Base-by-base conservation (phyloP, 805 yeast genomes). In the Nadsonia fulvescens region DNA sequence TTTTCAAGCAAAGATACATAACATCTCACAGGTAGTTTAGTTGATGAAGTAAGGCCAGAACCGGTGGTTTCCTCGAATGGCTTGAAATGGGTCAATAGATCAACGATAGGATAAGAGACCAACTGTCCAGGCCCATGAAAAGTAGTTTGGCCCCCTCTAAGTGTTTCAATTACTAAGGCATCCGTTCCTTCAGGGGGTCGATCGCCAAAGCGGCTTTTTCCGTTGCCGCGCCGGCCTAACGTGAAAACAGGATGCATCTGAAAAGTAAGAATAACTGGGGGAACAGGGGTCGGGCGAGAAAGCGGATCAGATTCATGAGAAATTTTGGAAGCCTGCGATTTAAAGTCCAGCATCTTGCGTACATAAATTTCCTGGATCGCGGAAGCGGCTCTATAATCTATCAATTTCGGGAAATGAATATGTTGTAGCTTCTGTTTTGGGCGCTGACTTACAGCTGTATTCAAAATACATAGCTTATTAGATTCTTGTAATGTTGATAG, bases 101-200 rank as follows among this genome's bases (percentile, higher is more conserved):
- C 83, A 15, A 77, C 28, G 1, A 89, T 61, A 7, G 89, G 71
- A 43, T 86, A 89, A 4, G 79, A 68, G 2, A 83, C 93, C 19
- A 81, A 44, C 49, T 89, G 99, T 0, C 98, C 98, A 1, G 89
- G 76, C 1, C 96, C 96, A 52, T 89, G 99, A 58, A 78, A 89
- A 1, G 98, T 89, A 1, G 89, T 68, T 45, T 89, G 92, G 0
- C 99, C 99, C 9, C 99, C 99, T 34, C 99, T 57, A 28, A 69
- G 69, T 1, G 89, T 64, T 39, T 78, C 86, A n/a, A 71, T 62
- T 42, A 68, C 77, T 15, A 22, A 21, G 17, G 29, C 29, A 9
- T 59, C 58, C 9, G 82, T 73, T 11, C 27, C 26, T 16, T 38
- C 52, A 45, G 1, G 70, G 13, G 29, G 29, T 6, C 10, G 21